Evolutionary conservation across 345 rosid genomes (phyloP).

Genomic region (Eucalyptus regnans): DNA sequence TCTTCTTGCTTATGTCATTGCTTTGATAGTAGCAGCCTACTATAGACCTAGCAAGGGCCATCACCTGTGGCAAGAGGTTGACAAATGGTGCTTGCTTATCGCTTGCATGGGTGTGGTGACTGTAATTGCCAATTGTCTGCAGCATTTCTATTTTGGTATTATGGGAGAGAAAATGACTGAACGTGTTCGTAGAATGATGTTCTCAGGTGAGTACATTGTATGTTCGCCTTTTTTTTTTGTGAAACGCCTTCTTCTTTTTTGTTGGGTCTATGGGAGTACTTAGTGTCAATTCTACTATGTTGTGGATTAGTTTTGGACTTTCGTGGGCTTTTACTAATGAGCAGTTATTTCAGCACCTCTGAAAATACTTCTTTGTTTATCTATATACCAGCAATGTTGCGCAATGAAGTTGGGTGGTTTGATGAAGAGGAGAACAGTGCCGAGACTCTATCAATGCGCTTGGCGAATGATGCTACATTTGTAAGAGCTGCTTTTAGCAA

Average conservation of each 20-base stretch:
- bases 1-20: conserved; percentile 88
- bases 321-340: neutral
- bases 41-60: conserved; percentile 22
- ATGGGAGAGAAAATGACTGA: conserved; percentile 99
- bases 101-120: conserved; percentile 98
- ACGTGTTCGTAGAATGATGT: conserved; percentile 97
- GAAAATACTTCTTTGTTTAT: neutral
- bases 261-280: neutral
- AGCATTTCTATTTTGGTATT: conserved; percentile 96
- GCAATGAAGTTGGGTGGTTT: conserved; percentile 99
- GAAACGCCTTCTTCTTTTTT: too few relatives aligned
- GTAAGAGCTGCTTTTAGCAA: conserved; percentile 99
- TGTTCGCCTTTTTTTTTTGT: neutral
- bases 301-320: neutral
- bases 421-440: conserved; percentile 97
- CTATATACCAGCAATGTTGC: conserved; percentile 78
- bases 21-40: conserved; percentile 74
- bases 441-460: conserved; percentile 92
- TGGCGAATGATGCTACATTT: conserved; percentile 99
- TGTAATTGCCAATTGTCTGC: conserved; percentile 92
- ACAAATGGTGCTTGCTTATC: conserved; percentile 95
- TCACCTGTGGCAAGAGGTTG: conserved; percentile 61
- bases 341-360: neutral
- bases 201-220: conserved; percentile 51
- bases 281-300: neutral